Base-by-base conservation (phyloP, 345 rosid species). In the Aquilaria yunnanensis region DNA sequence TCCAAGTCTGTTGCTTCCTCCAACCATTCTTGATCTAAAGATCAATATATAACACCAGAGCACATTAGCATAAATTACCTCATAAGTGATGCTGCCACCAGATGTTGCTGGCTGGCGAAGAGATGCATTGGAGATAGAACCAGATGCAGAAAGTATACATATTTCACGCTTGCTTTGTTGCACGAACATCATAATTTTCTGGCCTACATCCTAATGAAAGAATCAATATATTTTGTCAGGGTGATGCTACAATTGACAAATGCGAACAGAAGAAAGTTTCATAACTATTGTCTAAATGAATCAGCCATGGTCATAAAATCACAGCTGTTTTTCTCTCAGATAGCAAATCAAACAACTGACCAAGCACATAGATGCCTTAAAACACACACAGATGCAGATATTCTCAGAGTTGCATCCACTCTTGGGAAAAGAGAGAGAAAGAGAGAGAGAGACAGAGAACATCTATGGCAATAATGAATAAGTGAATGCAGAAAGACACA, bases 81-180 rank as follows among this genome's bases (percentile, higher is more conserved):
- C 86, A 58, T 82, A 90, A 31, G 89, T 80, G 62, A 82, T 80
- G 70, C 49, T 82, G 70, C 87, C 87, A 64, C 93, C 96, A 53
- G 96, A 79, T 51, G 85, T 73, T 56, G 86, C 87, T 32, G 83
- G 83, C 75, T 90, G 93, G 63, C 82, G 77, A 57, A 90, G 83
- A 53, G 90, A 82, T 61, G 80, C 96, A 67, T 72, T 84, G 62
- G 89, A 81, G 67, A 90, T 78, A 58, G 90, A 62, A 69, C 97
- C 92, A 61, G 87, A 82, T 45, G 92, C 97, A 69, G 97, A 90
- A 31, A 90, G 73, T 61, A 90, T 62, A 59, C 96, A 90, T 63
- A 84, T 67, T 59, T 90, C 90, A 49, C 83, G 85, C 71, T 79
- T 84, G 71, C 82, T 79, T 75, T 85, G 87, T 75, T 84, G 87